These are phyloP conservation scores for Papiliotrema laurentii DNA, from an alignment of 1,284 basidiomycete species.

Conservation along the genomic window DNA sequence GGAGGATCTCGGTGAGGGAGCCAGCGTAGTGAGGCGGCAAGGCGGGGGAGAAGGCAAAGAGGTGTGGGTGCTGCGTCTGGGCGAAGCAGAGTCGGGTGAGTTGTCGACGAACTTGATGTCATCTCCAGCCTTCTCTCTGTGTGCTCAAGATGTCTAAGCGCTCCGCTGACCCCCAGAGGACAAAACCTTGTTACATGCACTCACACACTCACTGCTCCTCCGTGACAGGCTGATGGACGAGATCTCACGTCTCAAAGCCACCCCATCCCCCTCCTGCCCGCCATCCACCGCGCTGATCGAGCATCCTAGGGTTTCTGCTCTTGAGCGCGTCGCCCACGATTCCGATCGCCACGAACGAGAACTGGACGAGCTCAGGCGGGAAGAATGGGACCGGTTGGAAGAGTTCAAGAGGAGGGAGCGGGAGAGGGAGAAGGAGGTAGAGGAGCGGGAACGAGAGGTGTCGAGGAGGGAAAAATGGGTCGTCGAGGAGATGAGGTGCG, in stretches of 20 bases:
- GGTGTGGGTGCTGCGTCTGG: conserved; percentile 37
- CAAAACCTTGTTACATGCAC: conserved; percentile 17
- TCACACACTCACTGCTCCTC: conserved; percentile 33
- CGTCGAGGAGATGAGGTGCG: conserved; percentile 39
- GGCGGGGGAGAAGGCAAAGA: conserved; percentile 26
- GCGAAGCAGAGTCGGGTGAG: conserved; percentile 16
- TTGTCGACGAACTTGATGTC: too few relatives aligned
- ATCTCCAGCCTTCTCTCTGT: not conserved
- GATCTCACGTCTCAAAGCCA: conserved; percentile 14
- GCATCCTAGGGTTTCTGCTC: not conserved
- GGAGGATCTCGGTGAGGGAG: conserved; percentile 36
- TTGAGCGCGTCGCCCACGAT: too few relatives aligned
- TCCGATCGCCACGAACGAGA: not conserved
- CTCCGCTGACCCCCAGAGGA: conserved; percentile 1
- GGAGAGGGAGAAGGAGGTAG: conserved; percentile 33
- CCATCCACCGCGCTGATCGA: not conserved
- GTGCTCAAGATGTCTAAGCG: not conserved
- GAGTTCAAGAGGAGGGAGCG: conserved; percentile 16
- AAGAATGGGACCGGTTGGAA: conserved; percentile 24
- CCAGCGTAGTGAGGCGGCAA: conserved; percentile 27
- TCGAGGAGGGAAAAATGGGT: conserved; percentile 41
- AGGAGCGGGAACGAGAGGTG: conserved; percentile 39
- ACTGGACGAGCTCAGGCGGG: conserved; percentile 1
- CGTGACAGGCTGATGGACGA: conserved; percentile 29
- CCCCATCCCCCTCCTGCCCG: conserved; percentile 10